phyloP scores from a whole-genome alignment of 306 rosid genomes.

The Rosa rugosa region DNA sequence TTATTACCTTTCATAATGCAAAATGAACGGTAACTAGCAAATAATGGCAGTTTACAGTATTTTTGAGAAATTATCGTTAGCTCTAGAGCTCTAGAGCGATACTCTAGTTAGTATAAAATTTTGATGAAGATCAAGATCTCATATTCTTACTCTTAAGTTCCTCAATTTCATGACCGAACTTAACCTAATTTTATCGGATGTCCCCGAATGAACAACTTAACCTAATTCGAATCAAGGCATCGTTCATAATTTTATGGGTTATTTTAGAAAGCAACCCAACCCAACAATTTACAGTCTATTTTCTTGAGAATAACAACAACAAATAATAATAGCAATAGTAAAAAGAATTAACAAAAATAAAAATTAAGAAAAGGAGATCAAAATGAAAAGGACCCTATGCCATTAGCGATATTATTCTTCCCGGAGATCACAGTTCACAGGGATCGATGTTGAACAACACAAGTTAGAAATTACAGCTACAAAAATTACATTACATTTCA shows the following conservation, averaged over 20 bases:
- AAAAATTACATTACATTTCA: constrained; percentile 1
- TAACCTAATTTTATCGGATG: too few relatives aligned
- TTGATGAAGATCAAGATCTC: too few relatives aligned
- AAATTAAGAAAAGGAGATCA: not conserved
- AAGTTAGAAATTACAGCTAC: constrained; percentile 14
- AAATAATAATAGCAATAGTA: not conserved
- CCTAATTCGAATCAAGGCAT: too few relatives aligned
- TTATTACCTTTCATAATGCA: too few relatives aligned
- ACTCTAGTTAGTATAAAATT: too few relatives aligned
- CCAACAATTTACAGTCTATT: not conserved
- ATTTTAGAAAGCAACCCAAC: not conserved
- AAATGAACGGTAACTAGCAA: too few relatives aligned
- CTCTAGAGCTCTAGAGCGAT: too few relatives aligned
- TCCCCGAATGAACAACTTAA: too few relatives aligned
- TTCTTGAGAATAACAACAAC: not conserved
- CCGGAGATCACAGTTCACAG: constrained; percentile 13
- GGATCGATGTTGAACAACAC: not conserved
- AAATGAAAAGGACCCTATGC: not conserved
- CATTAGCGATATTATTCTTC: constrained; percentile 17
- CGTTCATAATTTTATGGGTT: not conserved
- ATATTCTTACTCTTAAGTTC: too few relatives aligned
- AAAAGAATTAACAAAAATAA: not conserved
- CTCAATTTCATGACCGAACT: too few relatives aligned
- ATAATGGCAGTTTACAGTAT: too few relatives aligned
- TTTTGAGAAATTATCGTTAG: too few relatives aligned